Conservation (phyloP, 768 basidiomycete species). For the Kwoniella sp. region DNA sequence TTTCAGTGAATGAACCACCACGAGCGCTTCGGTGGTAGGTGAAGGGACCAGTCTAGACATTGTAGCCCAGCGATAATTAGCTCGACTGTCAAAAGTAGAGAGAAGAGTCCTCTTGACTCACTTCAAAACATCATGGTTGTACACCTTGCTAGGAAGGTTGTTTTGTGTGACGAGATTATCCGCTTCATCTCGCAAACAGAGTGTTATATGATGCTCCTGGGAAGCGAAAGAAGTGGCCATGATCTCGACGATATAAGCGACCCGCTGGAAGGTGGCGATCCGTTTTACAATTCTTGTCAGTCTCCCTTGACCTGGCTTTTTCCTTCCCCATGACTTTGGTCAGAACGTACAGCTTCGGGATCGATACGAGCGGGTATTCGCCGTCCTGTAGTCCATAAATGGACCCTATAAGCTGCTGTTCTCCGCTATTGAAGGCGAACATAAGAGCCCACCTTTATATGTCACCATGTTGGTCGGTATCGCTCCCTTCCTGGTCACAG, state of each 20-base stretch:
- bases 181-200: conserved; percentile 47
- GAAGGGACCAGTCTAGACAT: conserved; percentile 45
- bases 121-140: conserved; percentile 43
- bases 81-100: background rate
- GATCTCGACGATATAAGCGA: conserved; percentile 45
- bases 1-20: conserved; percentile 39
- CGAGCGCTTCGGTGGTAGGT: conserved; percentile 46
- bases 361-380: conserved; percentile 46
- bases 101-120: conserved; percentile 2
- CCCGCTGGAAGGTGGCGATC: conserved; percentile 26
- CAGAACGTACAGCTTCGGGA: conserved; percentile 41
- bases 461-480: conserved; percentile 45
- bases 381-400: conserved; percentile 26
- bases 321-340: background rate
- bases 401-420: conserved; percentile 8
- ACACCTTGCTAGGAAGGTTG: conserved; percentile 46
- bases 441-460: conserved; percentile 36
- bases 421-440: background rate
- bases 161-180: conserved; percentile 51
- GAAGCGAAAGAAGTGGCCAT: conserved; percentile 47
- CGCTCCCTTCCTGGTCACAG: conserved; percentile 31
- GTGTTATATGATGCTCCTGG: conserved; percentile 48
- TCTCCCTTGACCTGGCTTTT: background rate
- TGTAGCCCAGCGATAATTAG: too few species aligned
- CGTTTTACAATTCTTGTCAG: too few species aligned